These are phyloP conservation scores for Entoloma clypeatum DNA, from an alignment of 1,284 basidiomycete species.

Conservation along the genomic window DNA sequence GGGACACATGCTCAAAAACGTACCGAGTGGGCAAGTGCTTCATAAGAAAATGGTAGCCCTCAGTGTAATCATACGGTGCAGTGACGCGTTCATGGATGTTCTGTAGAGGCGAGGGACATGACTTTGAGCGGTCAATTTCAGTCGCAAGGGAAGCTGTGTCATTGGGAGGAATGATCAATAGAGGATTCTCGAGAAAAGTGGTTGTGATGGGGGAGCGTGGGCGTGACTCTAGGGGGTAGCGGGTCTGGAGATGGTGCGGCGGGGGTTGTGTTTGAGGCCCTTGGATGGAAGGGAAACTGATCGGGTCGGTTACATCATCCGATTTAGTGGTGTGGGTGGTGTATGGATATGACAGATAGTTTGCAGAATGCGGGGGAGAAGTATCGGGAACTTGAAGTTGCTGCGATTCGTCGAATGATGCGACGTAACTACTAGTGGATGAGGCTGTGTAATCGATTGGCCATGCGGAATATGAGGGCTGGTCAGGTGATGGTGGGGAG, in stretches of 20 bases:
- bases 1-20: constrained; percentile 36
- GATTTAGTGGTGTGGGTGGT: constrained; percentile 23
- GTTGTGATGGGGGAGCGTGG: constrained; percentile 35
- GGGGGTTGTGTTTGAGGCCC: constrained; percentile 24
- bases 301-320: constrained; percentile 12
- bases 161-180: constrained; percentile 24
- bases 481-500: constrained; percentile 39
- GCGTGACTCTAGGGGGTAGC: constrained; percentile 44
- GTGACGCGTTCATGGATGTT: constrained; percentile 73
- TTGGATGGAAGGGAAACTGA: constrained; percentile 26
- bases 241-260: constrained; percentile 44
- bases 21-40: constrained; percentile 84
- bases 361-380: constrained; percentile 31
- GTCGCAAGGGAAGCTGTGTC: constrained; percentile 30
- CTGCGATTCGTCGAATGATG: constrained; percentile 33
- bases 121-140: constrained; percentile 27
- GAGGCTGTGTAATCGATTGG: constrained; percentile 42
- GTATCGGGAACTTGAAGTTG: constrained; percentile 35
- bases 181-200: constrained; percentile 30
- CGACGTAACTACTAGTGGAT: constrained; percentile 29
- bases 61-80: constrained; percentile 87
- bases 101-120: constrained; percentile 43
- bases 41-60: constrained; percentile 94
- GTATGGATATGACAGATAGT: constrained; percentile 46
- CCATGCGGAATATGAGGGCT: constrained; percentile 41